phyloP scores from a whole-genome alignment of 2,329 filamentous ascomycete species.

The Sclerotinia spermophila region DNA sequence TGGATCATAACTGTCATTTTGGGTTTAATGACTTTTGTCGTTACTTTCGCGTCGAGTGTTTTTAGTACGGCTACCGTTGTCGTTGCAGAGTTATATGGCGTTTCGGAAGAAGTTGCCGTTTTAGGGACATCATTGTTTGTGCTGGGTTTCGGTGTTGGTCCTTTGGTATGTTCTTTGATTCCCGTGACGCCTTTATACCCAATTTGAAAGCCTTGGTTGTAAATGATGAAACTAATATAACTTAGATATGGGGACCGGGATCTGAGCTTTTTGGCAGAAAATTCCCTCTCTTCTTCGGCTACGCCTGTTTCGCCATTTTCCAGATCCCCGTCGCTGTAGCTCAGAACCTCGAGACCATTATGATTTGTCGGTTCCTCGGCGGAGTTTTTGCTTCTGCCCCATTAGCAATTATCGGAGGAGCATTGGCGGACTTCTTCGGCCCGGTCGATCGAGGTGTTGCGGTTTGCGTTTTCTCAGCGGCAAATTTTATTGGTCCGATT shows the following conservation, averaged over 20 bases:
- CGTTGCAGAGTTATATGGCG: conserved; percentile 26
- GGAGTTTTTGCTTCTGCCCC: conserved; percentile 51
- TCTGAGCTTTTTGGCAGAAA: conserved; percentile 49
- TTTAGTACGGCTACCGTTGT: conserved; percentile 30
- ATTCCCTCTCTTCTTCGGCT: conserved; percentile 47
- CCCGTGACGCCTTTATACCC: not conserved
- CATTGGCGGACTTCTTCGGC: conserved; percentile 61
- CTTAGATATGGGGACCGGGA: conserved; percentile 41
- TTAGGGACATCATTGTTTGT: conserved; percentile 67
- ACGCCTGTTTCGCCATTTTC: conserved; percentile 48
- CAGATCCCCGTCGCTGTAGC: conserved; percentile 53
- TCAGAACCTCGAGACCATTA: conserved; percentile 50
- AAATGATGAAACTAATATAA: not conserved
- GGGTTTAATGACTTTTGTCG: conserved; percentile 37
- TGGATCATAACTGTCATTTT: conserved; percentile 31
- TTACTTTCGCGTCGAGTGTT: conserved; percentile 37
- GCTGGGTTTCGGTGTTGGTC: conserved; percentile 67
- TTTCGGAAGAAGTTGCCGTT: conserved; percentile 46
- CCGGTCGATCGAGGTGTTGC: conserved; percentile 59
- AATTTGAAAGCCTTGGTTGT: not conserved
- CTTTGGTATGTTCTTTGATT: conserved; percentile 47
- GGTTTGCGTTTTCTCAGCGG: conserved; percentile 58
- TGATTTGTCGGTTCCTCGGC: conserved; percentile 51
- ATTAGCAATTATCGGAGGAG: conserved; percentile 50
- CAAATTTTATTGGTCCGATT: conserved; percentile 39